A percentile compares a stretch with the other conserved stretches of the same genome.
Evolutionary conservation across 2,329 filamentous ascomycete species (phyloP).

Genomic region (Cytospora mali): DNA sequence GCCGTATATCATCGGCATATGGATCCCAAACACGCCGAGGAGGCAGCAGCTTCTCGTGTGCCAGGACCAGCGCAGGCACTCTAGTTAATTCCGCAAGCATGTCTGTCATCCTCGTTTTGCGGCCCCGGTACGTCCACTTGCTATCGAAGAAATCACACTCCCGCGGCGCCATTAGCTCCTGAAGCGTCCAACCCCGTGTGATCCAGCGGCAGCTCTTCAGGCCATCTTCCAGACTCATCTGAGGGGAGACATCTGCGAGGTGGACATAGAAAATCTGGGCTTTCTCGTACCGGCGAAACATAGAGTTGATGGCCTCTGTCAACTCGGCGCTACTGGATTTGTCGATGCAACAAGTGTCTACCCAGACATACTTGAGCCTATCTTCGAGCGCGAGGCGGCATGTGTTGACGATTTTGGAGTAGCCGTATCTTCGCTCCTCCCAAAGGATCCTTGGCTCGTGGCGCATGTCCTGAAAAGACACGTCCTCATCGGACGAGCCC

Average conservation of each 20-base stretch:
- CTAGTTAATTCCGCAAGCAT: neutral
- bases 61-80: conserved; percentile 12
- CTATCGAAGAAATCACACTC: conserved; percentile 27
- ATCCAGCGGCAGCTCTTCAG: conserved; percentile 3
- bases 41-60: conserved; percentile 20
- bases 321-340: conserved; percentile 16
- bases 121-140: conserved; percentile 20
- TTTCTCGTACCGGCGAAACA: conserved; percentile 18
- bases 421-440: neutral
- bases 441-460: neutral
- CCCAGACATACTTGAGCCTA: conserved; percentile 8
- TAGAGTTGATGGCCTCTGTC: conserved; percentile 15
- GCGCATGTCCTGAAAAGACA: conserved; percentile 27
- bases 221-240: neutral
- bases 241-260: neutral
- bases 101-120: neutral
- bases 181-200: conserved; percentile 12
- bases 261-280: conserved; percentile 13
- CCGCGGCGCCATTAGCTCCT: conserved; percentile 26
- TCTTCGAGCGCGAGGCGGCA: neutral
- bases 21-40: neutral
- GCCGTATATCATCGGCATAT: conserved; percentile 6
- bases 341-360: conserved; percentile 24
- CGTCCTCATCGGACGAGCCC: conserved; percentile 31
- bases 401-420: neutral